Percentiles rank a stretch among this genome's conserved stretches.
Conservation (phyloP, 192 early-diverging fungal species). For the Umbelopsis isabellina region DNA sequence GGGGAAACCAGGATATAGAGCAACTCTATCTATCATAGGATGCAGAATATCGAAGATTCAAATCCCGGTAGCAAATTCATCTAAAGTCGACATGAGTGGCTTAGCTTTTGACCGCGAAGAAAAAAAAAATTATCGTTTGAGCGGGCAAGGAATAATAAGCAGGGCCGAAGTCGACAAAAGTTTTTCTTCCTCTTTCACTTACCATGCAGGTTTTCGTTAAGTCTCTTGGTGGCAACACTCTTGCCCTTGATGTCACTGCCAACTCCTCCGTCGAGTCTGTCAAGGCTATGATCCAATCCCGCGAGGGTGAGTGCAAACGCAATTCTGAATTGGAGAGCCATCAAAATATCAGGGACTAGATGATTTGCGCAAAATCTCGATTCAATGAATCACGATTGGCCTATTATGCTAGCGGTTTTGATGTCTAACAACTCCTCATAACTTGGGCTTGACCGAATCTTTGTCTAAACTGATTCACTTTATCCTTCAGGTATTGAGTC, state of each 20-base stretch:
- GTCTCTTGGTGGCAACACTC: constrained; percentile 63
- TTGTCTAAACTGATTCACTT: not conserved
- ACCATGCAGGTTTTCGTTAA: constrained; percentile 67
- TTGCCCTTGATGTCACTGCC: constrained; percentile 58
- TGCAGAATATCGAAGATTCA: too few relatives aligned
- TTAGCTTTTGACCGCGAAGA: not conserved
- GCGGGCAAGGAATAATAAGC: constrained; percentile 9
- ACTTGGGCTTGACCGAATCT: not conserved
- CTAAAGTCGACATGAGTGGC: not conserved
- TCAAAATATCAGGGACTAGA: not conserved
- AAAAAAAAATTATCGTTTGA: constrained; percentile 19
- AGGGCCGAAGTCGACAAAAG: not conserved
- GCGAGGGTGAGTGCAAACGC: constrained; percentile 45
- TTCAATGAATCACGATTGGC: constrained; percentile 25
- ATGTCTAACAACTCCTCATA: not conserved
- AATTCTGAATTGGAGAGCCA: constrained; percentile 11
- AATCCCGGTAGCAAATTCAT: too few relatives aligned
- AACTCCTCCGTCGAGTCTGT: constrained; percentile 50
- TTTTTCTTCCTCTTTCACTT: constrained; percentile 18
- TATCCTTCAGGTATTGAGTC: constrained; percentile 53
- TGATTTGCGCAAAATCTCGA: not conserved
- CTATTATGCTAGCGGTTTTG: constrained; percentile 7
- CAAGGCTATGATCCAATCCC: constrained; percentile 59
- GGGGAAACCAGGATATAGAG: too few relatives aligned
- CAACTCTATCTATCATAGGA: too few relatives aligned